Percentiles rank a stretch among this genome's conserved stretches.
These are phyloP conservation scores for Entomophthora muscae DNA, from an alignment of 371 early-diverging fungal species.

Conservation along the genomic window DNA sequence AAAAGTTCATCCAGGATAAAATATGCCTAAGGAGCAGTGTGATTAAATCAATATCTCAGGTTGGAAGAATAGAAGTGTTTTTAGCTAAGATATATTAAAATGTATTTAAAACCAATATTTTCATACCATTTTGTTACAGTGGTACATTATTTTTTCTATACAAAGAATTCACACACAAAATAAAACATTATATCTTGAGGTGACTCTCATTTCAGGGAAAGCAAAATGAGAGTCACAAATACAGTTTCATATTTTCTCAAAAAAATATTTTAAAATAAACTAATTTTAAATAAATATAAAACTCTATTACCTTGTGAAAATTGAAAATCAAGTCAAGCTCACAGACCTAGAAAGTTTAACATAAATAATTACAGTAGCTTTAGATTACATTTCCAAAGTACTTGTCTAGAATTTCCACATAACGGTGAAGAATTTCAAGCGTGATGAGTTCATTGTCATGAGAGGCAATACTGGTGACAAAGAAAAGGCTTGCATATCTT, in stretches of 20 bases:
- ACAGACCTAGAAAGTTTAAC: constrained; percentile 40
- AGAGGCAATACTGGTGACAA: constrained; percentile 80
- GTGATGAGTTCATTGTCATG: constrained; percentile 86
- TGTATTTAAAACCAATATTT: background rate
- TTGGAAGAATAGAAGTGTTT: too few relatives aligned
- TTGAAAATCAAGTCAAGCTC: constrained; percentile 80
- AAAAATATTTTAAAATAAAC: background rate
- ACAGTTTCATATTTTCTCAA: background rate
- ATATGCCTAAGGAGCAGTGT: too few relatives aligned
- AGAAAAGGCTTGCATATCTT: constrained; percentile 91
- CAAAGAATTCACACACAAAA: background rate
- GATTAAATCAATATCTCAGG: too few relatives aligned
- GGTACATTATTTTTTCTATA: background rate
- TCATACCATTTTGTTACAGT: background rate
- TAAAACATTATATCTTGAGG: background rate
- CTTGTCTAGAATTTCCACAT: constrained; percentile 90
- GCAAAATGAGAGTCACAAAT: background rate
- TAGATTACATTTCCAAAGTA: constrained; percentile 83
- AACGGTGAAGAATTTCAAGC: constrained; percentile 91
- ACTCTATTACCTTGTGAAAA: constrained; percentile 44
- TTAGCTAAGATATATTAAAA: too few relatives aligned
- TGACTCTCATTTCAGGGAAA: background rate
- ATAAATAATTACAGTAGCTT: background rate
- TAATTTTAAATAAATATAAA: background rate
- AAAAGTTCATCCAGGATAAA: constrained; percentile 45